Percentiles rank a stretch among this genome's conserved stretches.
These are phyloP conservation scores for Mycena maculata DNA, from an alignment of 768 basidiomycete species.

Conservation along the genomic window DNA sequence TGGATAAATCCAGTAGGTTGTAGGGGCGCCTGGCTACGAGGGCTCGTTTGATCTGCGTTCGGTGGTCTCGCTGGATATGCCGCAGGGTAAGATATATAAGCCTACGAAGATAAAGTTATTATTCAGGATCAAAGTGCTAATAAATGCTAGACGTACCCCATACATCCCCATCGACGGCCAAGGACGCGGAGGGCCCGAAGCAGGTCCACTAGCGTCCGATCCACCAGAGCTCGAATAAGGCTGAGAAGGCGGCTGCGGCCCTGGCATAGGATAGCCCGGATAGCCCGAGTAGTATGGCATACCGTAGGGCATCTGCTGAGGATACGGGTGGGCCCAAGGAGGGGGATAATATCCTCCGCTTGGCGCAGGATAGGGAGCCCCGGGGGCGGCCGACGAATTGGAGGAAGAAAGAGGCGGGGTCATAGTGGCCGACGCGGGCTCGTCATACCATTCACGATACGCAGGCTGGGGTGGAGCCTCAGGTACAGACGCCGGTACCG, in stretches of 20 bases:
- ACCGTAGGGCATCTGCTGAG: conserved; percentile 63
- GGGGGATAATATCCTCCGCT: conserved; percentile 59
- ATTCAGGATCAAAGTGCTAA: neutral
- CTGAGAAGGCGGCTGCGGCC: conserved; percentile 41
- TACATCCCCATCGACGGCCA: conserved; percentile 59
- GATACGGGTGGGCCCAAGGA: conserved; percentile 65
- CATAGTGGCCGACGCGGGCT: conserved; percentile 48
- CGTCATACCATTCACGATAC: conserved; percentile 60
- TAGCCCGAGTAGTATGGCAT: conserved; percentile 61
- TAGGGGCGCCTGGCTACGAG: conserved; percentile 63
- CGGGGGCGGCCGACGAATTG: conserved; percentile 40
- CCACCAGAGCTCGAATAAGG: conserved; percentile 48
- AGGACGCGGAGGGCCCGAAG: conserved; percentile 44
- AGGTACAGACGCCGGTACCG: conserved; percentile 28
- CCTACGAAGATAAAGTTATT: conserved; percentile 41
- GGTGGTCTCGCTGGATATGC: conserved; percentile 50
- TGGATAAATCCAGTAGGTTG: conserved; percentile 78
- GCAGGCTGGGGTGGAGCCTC: conserved; percentile 41
- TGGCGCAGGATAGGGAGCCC: conserved; percentile 51
- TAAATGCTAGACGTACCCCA: conserved; percentile 53
- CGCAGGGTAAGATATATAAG: conserved; percentile 64
- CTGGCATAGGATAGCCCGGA: conserved; percentile 55
- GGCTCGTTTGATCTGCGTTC: conserved; percentile 44
- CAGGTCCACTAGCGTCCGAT: conserved; percentile 51
- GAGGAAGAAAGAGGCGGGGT: conserved; percentile 50